phyloP scores from a whole-genome alignment of 1,139 yeast species.

The Diutina sp. region DNA sequence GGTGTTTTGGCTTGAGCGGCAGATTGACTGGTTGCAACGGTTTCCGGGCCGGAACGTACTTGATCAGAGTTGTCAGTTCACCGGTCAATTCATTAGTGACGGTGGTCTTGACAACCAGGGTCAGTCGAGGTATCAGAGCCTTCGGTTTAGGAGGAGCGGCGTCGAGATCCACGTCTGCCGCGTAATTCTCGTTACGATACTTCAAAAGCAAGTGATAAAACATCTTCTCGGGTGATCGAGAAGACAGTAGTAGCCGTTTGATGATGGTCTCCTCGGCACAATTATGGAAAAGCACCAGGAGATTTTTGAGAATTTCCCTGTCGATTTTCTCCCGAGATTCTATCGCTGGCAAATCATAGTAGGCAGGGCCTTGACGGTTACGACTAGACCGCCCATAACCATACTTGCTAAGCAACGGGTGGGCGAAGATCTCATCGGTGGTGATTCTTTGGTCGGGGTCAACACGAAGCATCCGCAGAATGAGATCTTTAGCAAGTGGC shows the following conservation, averaged over 20 bases:
- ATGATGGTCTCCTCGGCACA: slow-evolving; percentile 52
- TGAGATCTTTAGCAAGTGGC: slow-evolving; percentile 75
- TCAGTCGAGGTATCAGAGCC: slow-evolving; percentile 24
- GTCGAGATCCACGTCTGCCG: slow-evolving; percentile 9
- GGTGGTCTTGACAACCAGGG: slow-evolving; percentile 35
- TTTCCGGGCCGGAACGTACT: slow-evolving; percentile 9
- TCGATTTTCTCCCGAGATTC: slow-evolving; percentile 51
- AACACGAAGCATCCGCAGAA: slow-evolving; percentile 68
- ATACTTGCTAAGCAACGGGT: slow-evolving; percentile 72
- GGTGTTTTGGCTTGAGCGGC: background rate
- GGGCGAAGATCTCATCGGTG: slow-evolving; percentile 59
- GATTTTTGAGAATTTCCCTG: slow-evolving; percentile 67
- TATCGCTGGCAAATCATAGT: slow-evolving; percentile 24
- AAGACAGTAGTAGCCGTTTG: slow-evolving; percentile 42
- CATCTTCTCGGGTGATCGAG: slow-evolving; percentile 72
- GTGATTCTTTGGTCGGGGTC: slow-evolving; percentile 70
- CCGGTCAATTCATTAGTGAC: slow-evolving; percentile 11
- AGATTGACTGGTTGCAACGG: background rate
- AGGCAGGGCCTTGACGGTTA: slow-evolving; percentile 8
- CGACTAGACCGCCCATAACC: slow-evolving; percentile 17
- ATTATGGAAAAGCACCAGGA: slow-evolving; percentile 88
- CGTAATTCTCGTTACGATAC: slow-evolving; percentile 53
- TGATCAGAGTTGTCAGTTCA: slow-evolving; percentile 13
- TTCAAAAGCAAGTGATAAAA: slow-evolving; percentile 75
- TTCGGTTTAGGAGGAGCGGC: slow-evolving; percentile 9